Base-by-base conservation (phyloP, 2,329 filamentous ascomycete species). In the Lanzia echinophila region DNA sequence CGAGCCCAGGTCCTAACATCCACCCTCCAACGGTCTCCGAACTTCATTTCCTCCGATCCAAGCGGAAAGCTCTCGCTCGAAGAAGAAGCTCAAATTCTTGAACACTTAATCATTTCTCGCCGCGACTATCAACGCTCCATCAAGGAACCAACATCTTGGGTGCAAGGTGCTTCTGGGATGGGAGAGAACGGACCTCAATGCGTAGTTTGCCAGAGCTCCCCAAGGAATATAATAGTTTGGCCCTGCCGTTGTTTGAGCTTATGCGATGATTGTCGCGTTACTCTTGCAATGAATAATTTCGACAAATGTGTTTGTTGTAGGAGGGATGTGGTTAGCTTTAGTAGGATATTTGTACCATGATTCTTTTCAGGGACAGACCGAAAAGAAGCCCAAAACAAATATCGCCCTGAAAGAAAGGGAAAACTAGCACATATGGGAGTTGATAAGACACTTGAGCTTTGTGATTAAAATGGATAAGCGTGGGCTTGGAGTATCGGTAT, bases 251-350 rank as follows among this genome's bases (percentile, higher is more conserved):
- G 94, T 68, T 77, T 99, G 55, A 92, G 89, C 62, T 78, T 97
- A 12, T 97, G 94, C 68, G 94, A 99, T 69, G 94, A 97, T 62
- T 97, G 94, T 68, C 79, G 94, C 32, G 88, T 97, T 34, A 92
- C 89, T 42, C 77, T 97, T 58, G 94, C 94, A 3, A 91, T 95
- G 83, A 95, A 96, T 69, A 97, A 97, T 69, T 97, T 95, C 68
- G 89, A 91, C 60, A 95, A 89, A 67, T 99, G 94, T 68, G 91
- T 97, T 38, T 97, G 92, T 65, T 97, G 94, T 69, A 81, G 94
- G 48, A 82, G 89, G 54, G 87, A 94, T 63, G 90, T 97, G 31
- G 82, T 83, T 53, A 94, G 91, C 52, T 97, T 96, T 70, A 91
- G 89, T 61, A 82, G 90, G 62, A 83, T 99, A 56, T 99, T 88